phyloP scores from a whole-genome alignment of 345 rosid species.

The Murraya paniculata region DNA sequence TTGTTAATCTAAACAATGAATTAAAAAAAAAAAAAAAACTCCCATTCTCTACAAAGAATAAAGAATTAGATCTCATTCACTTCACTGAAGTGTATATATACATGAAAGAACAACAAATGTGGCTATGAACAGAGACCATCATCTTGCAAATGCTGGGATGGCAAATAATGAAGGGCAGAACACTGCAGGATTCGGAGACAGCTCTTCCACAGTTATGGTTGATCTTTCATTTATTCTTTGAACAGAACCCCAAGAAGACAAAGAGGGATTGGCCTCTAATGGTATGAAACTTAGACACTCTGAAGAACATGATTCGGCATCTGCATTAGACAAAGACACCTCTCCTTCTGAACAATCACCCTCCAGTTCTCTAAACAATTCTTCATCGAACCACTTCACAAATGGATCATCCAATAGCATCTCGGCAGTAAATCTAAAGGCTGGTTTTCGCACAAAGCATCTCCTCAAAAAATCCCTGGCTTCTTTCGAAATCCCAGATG shows the following conservation, averaged over 20 bases:
- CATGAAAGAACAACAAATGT: too few relatives aligned
- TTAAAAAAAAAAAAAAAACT: too few relatives aligned
- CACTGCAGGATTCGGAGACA: not conserved
- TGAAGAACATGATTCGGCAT: not conserved
- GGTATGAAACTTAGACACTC: not conserved
- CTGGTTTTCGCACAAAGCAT: constrained; percentile 23
- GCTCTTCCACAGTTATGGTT: not conserved
- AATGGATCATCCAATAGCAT: constrained; percentile 28
- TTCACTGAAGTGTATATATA: too few relatives aligned
- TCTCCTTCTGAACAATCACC: not conserved
- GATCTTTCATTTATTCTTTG: not conserved
- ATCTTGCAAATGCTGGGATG: not conserved
- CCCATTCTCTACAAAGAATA: too few relatives aligned
- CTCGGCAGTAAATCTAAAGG: constrained; percentile 24
- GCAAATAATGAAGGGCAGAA: not conserved
- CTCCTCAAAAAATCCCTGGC: constrained; percentile 26
- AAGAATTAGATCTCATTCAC: too few relatives aligned
- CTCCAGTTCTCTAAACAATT: not conserved
- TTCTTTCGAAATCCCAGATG: constrained; percentile 18
- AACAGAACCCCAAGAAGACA: not conserved
- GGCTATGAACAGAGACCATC: not conserved
- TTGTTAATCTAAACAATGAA: too few relatives aligned
- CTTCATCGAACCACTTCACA: constrained; percentile 16
- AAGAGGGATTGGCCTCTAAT: not conserved
- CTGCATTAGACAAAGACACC: not conserved